Evolutionary conservation across 1,139 yeast genomes (phyloP).

Genomic region (Lodderomyces parapsilosis): DNA sequence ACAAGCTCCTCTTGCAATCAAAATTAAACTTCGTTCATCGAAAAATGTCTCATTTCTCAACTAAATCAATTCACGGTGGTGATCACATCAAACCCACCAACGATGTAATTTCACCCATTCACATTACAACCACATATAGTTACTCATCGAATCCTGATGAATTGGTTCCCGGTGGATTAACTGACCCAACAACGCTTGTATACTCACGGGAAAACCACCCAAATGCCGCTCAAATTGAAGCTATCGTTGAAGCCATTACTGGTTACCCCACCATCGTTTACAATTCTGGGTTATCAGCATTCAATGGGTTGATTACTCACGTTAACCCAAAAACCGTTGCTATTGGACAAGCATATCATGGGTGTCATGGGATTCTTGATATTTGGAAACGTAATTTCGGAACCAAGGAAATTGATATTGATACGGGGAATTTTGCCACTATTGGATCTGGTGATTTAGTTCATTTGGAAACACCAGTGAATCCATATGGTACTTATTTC

Average conservation of each 20-base stretch:
- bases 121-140: conserved; percentile 74
- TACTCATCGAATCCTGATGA: conserved; percentile 60
- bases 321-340: conserved; percentile 74
- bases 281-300: conserved; percentile 79
- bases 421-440: conserved; percentile 36
- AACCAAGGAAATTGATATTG: conserved; percentile 50
- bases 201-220: conserved; percentile 81
- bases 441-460: conserved; percentile 70
- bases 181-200: conserved; percentile 19
- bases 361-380: conserved; percentile 69
- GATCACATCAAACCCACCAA: conserved; percentile 42
- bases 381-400: conserved; percentile 63
- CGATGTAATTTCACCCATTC: conserved; percentile 80
- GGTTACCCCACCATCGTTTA: conserved; percentile 60
- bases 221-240: conserved; percentile 65
- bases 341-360: conserved; percentile 83
- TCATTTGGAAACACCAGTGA: conserved; percentile 85
- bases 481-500: conserved; percentile 74
- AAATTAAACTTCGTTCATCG: no score
- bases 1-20: background rate
- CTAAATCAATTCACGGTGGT: conserved; percentile 63
- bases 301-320: conserved; percentile 69
- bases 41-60: conserved; percentile 46
- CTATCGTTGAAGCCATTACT: conserved; percentile 57
- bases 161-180: conserved; percentile 36